Evolutionary conservation across 192 early-diverging fungal genomes (phyloP).

Genomic region (Entomortierella beljakovae): DNA sequence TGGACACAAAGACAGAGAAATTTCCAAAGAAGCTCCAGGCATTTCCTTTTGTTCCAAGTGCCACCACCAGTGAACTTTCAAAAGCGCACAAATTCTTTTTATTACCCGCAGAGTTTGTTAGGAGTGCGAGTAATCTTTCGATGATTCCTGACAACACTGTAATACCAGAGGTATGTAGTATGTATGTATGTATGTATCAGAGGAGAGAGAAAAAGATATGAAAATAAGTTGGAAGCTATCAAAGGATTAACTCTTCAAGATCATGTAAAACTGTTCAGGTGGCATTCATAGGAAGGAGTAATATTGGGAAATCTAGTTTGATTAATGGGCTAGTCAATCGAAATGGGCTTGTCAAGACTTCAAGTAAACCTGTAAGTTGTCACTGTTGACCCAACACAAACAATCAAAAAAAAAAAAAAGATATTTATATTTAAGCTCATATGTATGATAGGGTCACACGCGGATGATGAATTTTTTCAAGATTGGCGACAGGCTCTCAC

Average conservation of each 20-base stretch:
- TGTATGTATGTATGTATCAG: too few relatives aligned
- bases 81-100: constrained; percentile 52
- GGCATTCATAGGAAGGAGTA: constrained; percentile 67
- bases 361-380: constrained; percentile 61
- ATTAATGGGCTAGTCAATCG: constrained; percentile 63
- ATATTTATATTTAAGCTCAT: not conserved
- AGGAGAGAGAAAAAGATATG: too few relatives aligned
- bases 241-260: not conserved
- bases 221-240: too few relatives aligned
- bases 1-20: constrained; percentile 5
- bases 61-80: constrained; percentile 32
- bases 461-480: constrained; percentile 66
- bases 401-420: not conserved
- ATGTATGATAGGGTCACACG: constrained; percentile 59
- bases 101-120: constrained; percentile 47
- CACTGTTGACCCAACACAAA: too few relatives aligned
- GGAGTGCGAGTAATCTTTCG: constrained; percentile 24
- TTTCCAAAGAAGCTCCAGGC: constrained; percentile 40
- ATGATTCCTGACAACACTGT: constrained; percentile 50
- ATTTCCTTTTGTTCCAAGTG: constrained; percentile 45
- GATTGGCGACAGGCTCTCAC: constrained; percentile 52
- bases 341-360: constrained; percentile 63
- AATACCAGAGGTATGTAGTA: constrained; percentile 44
- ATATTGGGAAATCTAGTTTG: constrained; percentile 69
- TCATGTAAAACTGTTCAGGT: too few relatives aligned